Conservation (phyloP, 2,329 filamentous ascomycete genomes). For the Nothopassalora personata region DNA sequence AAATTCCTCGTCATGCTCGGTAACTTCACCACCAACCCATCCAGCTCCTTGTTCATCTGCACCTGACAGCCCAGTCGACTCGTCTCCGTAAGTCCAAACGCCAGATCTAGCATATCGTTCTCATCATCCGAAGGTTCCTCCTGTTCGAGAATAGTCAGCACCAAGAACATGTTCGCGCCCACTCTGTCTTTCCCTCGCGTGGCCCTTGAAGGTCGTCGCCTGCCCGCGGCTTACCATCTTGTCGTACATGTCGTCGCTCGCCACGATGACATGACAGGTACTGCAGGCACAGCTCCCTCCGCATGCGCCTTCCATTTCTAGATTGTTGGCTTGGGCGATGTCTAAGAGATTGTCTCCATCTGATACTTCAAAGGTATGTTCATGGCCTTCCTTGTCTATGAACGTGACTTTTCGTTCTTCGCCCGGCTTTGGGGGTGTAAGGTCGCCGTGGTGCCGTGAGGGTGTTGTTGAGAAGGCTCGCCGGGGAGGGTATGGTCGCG, state of each 20-base stretch:
- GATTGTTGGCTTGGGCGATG: slow-evolving; percentile 86
- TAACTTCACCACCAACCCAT: slow-evolving; percentile 78
- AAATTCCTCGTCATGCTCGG: slow-evolving; percentile 93
- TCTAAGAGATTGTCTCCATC: slow-evolving; percentile 91
- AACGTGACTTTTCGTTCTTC: slow-evolving; percentile 92
- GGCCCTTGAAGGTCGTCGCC: not conserved
- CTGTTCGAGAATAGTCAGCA: not conserved
- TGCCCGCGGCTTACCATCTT: slow-evolving; percentile 27
- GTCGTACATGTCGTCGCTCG: slow-evolving; percentile 56
- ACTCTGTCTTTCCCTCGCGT: not conserved
- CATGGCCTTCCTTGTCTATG: slow-evolving; percentile 79
- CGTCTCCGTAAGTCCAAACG: slow-evolving; percentile 85
- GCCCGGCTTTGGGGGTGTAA: slow-evolving; percentile 77
- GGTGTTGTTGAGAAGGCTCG: slow-evolving; percentile 60
- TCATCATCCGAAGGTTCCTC: slow-evolving; percentile 46
- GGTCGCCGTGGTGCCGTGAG: slow-evolving; percentile 64
- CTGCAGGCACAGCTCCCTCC: slow-evolving; percentile 91
- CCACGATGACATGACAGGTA: slow-evolving; percentile 85
- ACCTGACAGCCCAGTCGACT: slow-evolving; percentile 83
- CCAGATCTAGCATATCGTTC: slow-evolving; percentile 86
- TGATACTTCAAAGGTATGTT: slow-evolving; percentile 71
- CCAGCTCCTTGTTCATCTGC: slow-evolving; percentile 80
- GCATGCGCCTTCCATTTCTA: slow-evolving; percentile 98
- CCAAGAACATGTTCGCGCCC: too few relatives aligned
- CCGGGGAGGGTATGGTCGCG: slow-evolving; percentile 19